These are phyloP conservation scores for Ophiocordyceps robertsii DNA, from an alignment of 2,329 filamentous ascomycete species.

Conservation along the genomic window DNA sequence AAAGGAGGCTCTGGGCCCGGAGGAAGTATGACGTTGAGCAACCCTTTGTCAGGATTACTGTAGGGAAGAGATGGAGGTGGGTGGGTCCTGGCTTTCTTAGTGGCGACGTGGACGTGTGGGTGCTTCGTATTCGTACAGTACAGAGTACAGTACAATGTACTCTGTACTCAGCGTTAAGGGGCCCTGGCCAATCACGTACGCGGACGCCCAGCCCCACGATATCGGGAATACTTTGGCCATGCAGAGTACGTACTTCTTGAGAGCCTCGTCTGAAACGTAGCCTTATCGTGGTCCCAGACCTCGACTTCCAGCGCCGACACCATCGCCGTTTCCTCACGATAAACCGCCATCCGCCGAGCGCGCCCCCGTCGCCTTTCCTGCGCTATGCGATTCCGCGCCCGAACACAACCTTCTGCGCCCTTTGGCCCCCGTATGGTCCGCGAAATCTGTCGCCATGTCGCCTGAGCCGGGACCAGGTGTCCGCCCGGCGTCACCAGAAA, in stretches of 20 bases:
- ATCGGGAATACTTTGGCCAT: no score
- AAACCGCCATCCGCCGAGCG: neutral
- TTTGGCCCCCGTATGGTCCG: conserved; percentile 6
- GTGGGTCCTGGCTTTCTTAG: no score
- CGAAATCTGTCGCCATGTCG: conserved; percentile 35
- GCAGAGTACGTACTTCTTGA: neutral
- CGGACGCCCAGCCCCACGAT: neutral
- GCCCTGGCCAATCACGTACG: no score
- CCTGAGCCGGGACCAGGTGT: conserved; percentile 45
- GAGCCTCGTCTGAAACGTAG: conserved; percentile 7
- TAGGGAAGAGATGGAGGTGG: no score
- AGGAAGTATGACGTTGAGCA: no score
- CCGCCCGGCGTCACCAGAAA: conserved; percentile 60
- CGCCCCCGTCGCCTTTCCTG: neutral
- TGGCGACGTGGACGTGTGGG: no score
- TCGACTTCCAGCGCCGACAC: neutral
- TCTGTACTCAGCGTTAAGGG: no score
- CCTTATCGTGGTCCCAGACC: conserved; percentile 3
- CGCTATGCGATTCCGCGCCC: conserved; percentile 2
- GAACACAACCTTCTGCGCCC: conserved; percentile 2
- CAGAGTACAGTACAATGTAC: no score
- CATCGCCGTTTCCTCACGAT: neutral
- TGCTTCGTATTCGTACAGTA: no score
- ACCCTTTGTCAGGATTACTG: no score
- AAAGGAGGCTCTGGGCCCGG: neutral